Evolutionary conservation across 2,329 filamentous ascomycete genomes (phyloP).

Genomic region (Cladosporium sp.): DNA sequence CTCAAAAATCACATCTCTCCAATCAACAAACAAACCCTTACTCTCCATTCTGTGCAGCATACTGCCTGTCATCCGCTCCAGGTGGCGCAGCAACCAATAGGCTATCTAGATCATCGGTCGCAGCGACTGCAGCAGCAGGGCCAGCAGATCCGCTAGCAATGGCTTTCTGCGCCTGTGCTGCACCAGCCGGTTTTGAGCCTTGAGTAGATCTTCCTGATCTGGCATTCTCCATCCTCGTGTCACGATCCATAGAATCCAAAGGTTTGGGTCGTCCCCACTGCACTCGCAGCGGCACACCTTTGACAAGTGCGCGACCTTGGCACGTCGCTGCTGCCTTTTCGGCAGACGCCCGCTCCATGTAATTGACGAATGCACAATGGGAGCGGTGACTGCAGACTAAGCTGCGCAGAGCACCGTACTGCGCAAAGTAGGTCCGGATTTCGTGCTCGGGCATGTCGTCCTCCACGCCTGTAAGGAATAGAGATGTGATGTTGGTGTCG

Average conservation of each 20-base stretch:
- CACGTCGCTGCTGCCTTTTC: constrained; percentile 81
- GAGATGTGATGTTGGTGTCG: constrained; percentile 81
- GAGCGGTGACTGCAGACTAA: constrained; percentile 95
- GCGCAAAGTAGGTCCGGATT: constrained; percentile 83
- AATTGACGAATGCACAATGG: constrained; percentile 96
- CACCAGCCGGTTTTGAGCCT: constrained; percentile 19
- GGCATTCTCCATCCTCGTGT: constrained; percentile 76
- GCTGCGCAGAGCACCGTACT: constrained; percentile 84
- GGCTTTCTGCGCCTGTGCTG: constrained; percentile 24
- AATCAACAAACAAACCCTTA: not conserved
- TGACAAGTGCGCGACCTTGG: constrained; percentile 82
- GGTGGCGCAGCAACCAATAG: constrained; percentile 69
- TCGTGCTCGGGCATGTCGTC: constrained; percentile 93
- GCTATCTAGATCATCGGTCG: constrained; percentile 40
- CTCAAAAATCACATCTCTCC: not conserved
- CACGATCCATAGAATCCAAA: constrained; percentile 84
- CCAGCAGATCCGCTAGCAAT: constrained; percentile 15
- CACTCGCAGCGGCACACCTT: constrained; percentile 83
- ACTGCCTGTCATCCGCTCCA: constrained; percentile 71
- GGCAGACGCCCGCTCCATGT: constrained; percentile 75
- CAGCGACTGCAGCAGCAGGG: constrained; percentile 35
- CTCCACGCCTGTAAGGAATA: constrained; percentile 93
- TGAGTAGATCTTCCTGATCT: constrained; percentile 56
- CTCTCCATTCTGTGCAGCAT: constrained; percentile 80
- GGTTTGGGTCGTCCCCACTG: constrained; percentile 92